Conservation (phyloP, 2,329 filamentous ascomycete genomes). For the Aspergillus fischeri region DNA sequence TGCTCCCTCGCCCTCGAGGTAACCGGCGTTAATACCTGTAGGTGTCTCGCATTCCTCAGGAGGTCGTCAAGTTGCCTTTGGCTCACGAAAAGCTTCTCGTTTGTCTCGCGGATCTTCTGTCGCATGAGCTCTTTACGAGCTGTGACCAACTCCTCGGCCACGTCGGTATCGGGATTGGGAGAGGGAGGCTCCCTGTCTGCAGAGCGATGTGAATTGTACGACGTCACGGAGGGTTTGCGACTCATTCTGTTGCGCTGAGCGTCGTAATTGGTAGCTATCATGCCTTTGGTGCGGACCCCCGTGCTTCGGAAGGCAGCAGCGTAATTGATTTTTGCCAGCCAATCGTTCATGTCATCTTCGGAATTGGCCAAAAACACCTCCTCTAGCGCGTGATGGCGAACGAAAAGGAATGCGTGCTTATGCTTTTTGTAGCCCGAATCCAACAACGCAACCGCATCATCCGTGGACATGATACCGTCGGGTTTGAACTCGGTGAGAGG, state of each 20-base stretch:
- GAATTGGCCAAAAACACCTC: slow-evolving; percentile 88
- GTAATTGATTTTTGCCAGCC: slow-evolving; percentile 94
- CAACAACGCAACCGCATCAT: slow-evolving; percentile 82
- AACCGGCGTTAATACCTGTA: slow-evolving; percentile 84
- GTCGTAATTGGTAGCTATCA: slow-evolving; percentile 80
- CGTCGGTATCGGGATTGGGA: slow-evolving; percentile 68
- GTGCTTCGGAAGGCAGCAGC: slow-evolving; percentile 90
- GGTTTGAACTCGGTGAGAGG: slow-evolving; percentile 90
- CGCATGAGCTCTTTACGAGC: slow-evolving; percentile 79
- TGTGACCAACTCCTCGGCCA: slow-evolving; percentile 79
- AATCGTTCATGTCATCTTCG: slow-evolving; percentile 91
- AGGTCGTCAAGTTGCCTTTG: slow-evolving; percentile 79
- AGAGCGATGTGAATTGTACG: slow-evolving; percentile 61
- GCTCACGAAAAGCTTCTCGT: slow-evolving; percentile 68
- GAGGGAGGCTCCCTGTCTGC: slow-evolving; percentile 66
- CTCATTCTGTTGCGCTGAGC: slow-evolving; percentile 63
- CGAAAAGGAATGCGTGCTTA: slow-evolving; percentile 90
- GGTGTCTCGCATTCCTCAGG: slow-evolving; percentile 81
- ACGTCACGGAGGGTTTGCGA: slow-evolving; percentile 59
- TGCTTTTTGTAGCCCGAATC: slow-evolving; percentile 87
- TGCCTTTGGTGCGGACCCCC: slow-evolving; percentile 83
- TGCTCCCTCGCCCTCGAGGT: slow-evolving; percentile 85
- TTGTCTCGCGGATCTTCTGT: slow-evolving; percentile 75
- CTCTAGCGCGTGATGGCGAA: slow-evolving; percentile 79
- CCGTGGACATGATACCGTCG: slow-evolving; percentile 87